Evolutionary conservation across 352 stramenopile genomes (phyloP).

Genomic region (Phytophthora hybrid): DNA sequence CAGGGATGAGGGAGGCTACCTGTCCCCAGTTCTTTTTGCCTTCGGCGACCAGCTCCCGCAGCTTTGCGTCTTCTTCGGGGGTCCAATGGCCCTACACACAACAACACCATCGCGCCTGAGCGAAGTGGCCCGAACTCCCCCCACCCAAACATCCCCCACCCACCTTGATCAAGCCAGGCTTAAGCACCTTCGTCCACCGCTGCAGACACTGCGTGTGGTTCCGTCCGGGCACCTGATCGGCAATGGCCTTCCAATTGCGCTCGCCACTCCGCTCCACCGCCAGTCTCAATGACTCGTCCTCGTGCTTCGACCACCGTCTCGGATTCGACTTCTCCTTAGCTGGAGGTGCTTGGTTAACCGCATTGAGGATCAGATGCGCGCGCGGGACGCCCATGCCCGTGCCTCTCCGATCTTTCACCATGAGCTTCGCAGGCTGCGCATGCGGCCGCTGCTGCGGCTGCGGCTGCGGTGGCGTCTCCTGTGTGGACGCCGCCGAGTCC

Average conservation of each 20-base stretch:
- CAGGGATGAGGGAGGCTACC: slow-evolving; percentile 81
- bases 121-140: not conserved
- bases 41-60: slow-evolving; percentile 86
- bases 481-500: slow-evolving; percentile 29
- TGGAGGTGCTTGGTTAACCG: slow-evolving; percentile 78
- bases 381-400: slow-evolving; percentile 77
- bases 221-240: slow-evolving; percentile 88
- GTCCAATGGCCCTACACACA: slow-evolving; percentile 88
- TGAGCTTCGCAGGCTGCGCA: slow-evolving; percentile 56
- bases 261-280: slow-evolving; percentile 88
- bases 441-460: slow-evolving; percentile 40
- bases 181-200: slow-evolving; percentile 94
- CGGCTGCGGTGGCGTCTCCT: not conserved
- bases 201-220: slow-evolving; percentile 95
- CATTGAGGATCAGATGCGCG: slow-evolving; percentile 77
- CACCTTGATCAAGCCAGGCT: slow-evolving; percentile 91
- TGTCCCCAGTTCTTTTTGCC: slow-evolving; percentile 93
- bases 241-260: slow-evolving; percentile 93
- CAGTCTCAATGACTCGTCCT: slow-evolving; percentile 85
- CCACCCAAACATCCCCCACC: not conserved
- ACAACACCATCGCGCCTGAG: slow-evolving; percentile 13
- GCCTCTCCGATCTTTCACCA: slow-evolving; percentile 82
- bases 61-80: slow-evolving; percentile 89
- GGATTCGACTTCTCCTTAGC: slow-evolving; percentile 90
- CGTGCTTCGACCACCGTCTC: slow-evolving; percentile 83